Evolutionary conservation across 2,329 filamentous ascomycete species (phyloP).

Genomic region (Penicillium sp.): DNA sequence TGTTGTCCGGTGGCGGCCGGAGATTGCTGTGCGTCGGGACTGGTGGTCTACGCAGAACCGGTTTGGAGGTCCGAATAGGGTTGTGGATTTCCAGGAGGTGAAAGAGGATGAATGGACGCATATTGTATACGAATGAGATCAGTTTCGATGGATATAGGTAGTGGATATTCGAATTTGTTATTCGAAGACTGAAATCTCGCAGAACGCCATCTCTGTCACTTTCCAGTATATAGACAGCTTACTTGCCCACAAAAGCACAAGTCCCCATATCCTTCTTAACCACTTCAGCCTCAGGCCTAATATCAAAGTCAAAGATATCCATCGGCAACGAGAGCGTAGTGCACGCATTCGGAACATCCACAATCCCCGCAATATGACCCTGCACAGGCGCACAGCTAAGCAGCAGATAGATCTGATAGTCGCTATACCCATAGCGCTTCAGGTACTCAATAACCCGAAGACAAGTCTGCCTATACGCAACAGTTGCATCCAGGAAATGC

Average conservation of each 20-base stretch:
- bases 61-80: conserved; percentile 46
- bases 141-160: no score
- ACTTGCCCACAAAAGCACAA: conserved; percentile 60
- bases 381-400: conserved; percentile 82
- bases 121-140: conserved; percentile 6
- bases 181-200: no score
- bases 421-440: conserved; percentile 63
- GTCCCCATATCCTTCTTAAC: conserved; percentile 64
- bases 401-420: conserved; percentile 81
- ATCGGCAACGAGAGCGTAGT: conserved; percentile 84
- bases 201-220: no score
- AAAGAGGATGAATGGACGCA: conserved; percentile 40
- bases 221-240: no score
- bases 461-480: conserved; percentile 80
- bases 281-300: conserved; percentile 62
- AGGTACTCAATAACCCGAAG: conserved; percentile 77
- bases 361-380: conserved; percentile 82
- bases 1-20: conserved; percentile 51
- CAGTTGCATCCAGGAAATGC: conserved; percentile 79
- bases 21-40: conserved; percentile 46
- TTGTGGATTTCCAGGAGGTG: conserved; percentile 49
- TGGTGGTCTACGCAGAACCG: conserved; percentile 50
- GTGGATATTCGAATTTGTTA: not conserved
- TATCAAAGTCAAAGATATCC: conserved; percentile 95
- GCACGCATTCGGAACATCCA: conserved; percentile 87